Percentiles rank a stretch among this genome's conserved stretches.
These are phyloP conservation scores for Penicillium palitans DNA, from an alignment of 2,329 filamentous ascomycete species.

Conservation along the genomic window DNA sequence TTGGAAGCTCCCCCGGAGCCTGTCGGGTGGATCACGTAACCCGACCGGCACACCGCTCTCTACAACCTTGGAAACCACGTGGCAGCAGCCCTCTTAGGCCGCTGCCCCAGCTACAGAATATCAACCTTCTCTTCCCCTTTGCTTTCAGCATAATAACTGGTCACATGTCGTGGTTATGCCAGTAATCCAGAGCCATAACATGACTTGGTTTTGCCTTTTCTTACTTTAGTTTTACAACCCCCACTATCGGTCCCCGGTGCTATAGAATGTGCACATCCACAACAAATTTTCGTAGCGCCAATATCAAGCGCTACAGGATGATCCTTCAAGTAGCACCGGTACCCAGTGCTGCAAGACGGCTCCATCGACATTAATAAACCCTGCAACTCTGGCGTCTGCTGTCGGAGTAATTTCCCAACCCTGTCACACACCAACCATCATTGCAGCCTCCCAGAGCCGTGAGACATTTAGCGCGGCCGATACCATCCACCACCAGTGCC, in stretches of 20 bases:
- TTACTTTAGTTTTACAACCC: not conserved
- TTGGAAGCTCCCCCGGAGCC: no score
- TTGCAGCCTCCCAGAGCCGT: not conserved
- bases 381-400: not conserved
- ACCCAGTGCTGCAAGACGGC: no score
- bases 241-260: not conserved
- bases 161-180: not conserved
- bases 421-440: not conserved
- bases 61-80: not conserved
- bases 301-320: not conserved
- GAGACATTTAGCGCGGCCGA: not conserved
- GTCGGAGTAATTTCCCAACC: not conserved
- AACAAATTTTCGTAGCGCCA: not conserved
- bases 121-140: not conserved
- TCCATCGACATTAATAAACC: not conserved
- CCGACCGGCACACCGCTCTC: not conserved
- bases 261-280: not conserved
- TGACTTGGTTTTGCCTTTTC: not conserved
- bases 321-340: not conserved
- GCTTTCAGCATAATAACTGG: not conserved
- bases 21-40: no score
- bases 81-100: not conserved
- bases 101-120: not conserved
- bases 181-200: not conserved
- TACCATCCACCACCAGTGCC: not conserved